Evolutionary conservation across 1,284 basidiomycete genomes (phyloP).

Genomic region (Sutorius eximius): DNA sequence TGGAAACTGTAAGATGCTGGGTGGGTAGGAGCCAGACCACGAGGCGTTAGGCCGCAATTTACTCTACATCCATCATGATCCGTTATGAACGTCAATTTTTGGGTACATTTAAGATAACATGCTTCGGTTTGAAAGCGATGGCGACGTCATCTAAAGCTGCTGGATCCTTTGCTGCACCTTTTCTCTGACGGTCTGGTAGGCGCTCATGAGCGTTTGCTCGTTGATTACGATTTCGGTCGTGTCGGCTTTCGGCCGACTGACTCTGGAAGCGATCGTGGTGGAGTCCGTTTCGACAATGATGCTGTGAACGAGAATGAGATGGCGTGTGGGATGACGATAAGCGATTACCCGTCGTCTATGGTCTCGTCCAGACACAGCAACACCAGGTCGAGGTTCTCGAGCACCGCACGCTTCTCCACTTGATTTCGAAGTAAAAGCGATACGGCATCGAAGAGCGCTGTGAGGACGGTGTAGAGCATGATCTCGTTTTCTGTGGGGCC

Average conservation of each 20-base stretch:
- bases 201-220: conserved; percentile 93
- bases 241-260: conserved; percentile 91
- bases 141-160: conserved; percentile 42
- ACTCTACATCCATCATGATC: conserved; percentile 11
- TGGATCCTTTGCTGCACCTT: conserved; percentile 66
- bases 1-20: conserved; percentile 7
- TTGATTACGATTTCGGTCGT: conserved; percentile 98
- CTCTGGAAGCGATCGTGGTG: conserved; percentile 91
- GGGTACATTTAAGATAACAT: neutral
- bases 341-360: conserved; percentile 93
- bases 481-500: conserved; percentile 92
- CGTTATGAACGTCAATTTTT: neutral
- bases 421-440: conserved; percentile 86
- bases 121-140: neutral
- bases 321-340: neutral
- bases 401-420: conserved; percentile 91
- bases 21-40: neutral
- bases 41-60: neutral
- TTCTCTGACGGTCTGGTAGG: conserved; percentile 89
- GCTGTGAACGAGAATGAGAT: conserved; percentile 44
- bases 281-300: conserved; percentile 98
- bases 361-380: conserved; percentile 95
- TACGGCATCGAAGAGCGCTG: conserved; percentile 85
- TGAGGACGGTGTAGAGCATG: conserved; percentile 87
- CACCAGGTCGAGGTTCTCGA: conserved; percentile 95